These are phyloP conservation scores for Crataegus laevigata DNA, from an alignment of 306 rosid species.

Conservation along the genomic window DNA sequence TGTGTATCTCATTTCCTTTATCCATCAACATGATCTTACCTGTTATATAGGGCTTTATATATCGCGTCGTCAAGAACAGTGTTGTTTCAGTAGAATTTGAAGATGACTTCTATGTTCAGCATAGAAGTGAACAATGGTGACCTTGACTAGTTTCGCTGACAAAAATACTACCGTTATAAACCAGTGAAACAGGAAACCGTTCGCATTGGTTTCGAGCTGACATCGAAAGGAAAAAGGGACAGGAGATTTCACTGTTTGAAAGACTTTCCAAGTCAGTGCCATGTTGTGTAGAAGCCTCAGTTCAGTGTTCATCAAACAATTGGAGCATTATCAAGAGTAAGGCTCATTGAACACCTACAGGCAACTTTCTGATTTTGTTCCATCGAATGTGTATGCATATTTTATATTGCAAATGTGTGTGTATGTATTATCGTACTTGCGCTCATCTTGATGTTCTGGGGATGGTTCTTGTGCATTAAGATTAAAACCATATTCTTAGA, in stretches of 20 bases:
- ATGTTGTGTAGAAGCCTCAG: background rate
- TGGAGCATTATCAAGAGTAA: background rate
- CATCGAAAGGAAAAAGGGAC: conserved; percentile 17
- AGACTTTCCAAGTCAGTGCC: background rate
- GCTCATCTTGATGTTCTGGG: background rate
- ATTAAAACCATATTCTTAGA: background rate
- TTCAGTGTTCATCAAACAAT: background rate
- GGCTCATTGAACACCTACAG: background rate
- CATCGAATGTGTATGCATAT: background rate
- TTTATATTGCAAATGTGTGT: too few species aligned
- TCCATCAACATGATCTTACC: background rate
- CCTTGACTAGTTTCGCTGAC: conserved; percentile 21
- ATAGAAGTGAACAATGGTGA: conserved; percentile 25
- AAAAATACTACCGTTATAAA: conserved; percentile 24
- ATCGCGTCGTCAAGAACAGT: background rate
- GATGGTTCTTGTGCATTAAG: background rate
- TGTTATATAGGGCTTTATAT: conserved; percentile 11
- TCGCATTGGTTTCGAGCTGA: conserved; percentile 14
- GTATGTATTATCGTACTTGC: background rate
- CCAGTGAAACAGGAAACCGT: conserved; percentile 3
- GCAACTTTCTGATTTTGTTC: background rate
- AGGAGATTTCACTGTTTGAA: background rate
- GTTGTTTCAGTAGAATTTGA: conserved; percentile 14
- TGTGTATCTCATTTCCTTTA: background rate
- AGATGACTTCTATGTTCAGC: conserved; percentile 18